These are phyloP conservation scores for Fusarium newnesense DNA, from an alignment of 2,329 filamentous ascomycete species.

Conservation along the genomic window DNA sequence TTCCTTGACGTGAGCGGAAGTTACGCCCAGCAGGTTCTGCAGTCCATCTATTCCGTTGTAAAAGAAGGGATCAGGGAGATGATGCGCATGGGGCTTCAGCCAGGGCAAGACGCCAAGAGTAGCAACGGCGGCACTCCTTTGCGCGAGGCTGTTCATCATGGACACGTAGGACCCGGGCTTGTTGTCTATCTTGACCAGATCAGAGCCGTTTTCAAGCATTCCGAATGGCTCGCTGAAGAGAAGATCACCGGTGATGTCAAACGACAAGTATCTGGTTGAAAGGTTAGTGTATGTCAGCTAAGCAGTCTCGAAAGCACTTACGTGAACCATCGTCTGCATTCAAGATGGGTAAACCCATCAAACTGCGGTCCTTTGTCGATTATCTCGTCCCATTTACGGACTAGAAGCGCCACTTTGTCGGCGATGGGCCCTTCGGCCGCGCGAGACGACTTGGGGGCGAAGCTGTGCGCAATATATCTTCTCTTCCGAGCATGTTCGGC, in stretches of 20 bases:
- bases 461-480: neutral
- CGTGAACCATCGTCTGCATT: neutral
- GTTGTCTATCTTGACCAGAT: neutral
- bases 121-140: neutral
- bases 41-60: neutral
- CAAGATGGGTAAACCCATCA: neutral
- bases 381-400: neutral
- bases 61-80: neutral
- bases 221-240: slow-evolving; percentile 1
- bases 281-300: neutral
- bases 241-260: slow-evolving; percentile 7
- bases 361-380: neutral
- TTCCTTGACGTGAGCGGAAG: neutral
- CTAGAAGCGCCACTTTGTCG: neutral
- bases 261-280: neutral
- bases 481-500: slow-evolving; percentile 8
- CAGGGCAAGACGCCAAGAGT: neutral
- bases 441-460: neutral
- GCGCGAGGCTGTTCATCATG: neutral
- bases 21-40: neutral
- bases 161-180: neutral
- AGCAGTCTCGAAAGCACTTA: neutral
- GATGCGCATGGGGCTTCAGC: neutral
- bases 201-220: neutral
- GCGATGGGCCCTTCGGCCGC: neutral